phyloP scores from a whole-genome alignment of 768 basidiomycete genomes.

The Tricholoma flavovirens region DNA sequence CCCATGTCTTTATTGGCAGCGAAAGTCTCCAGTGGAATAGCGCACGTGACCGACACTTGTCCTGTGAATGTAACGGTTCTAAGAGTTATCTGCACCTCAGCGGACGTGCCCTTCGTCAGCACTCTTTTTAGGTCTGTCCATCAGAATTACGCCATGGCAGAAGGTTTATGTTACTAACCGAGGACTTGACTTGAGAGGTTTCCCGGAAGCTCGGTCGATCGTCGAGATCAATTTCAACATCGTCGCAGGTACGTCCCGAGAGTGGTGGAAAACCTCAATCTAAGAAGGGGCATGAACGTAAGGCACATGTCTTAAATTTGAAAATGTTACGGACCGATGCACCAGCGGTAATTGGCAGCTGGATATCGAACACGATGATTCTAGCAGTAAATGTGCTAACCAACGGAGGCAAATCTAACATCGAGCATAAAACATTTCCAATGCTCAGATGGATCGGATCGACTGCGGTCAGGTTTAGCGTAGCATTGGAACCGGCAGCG shows the following conservation, averaged over 20 bases:
- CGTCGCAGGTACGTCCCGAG: conserved; percentile 85
- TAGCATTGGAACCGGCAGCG: conserved; percentile 85
- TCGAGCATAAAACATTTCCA: conserved; percentile 85
- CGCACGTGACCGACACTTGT: conserved; percentile 36
- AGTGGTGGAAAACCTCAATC: conserved; percentile 96
- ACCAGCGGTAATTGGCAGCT: conserved; percentile 83
- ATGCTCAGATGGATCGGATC: conserved; percentile 84
- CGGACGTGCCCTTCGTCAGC: conserved; percentile 77
- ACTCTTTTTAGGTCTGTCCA: conserved; percentile 46
- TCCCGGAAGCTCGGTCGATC: conserved; percentile 73
- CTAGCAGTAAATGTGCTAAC: conserved; percentile 76
- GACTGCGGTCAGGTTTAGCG: conserved; percentile 73
- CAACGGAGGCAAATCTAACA: conserved; percentile 64
- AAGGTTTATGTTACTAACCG: conserved; percentile 43
- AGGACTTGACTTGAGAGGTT: conserved; percentile 71
- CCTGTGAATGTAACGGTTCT: conserved; percentile 51
- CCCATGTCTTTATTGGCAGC: conserved; percentile 94
- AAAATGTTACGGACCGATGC: conserved; percentile 59
- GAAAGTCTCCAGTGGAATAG: conserved; percentile 86
- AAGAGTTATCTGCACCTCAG: conserved; percentile 79
- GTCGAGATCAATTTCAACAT: conserved; percentile 75
- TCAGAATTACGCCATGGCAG: neutral
- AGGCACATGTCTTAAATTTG: neutral
- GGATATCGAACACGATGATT: conserved; percentile 90
- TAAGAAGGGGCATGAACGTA: conserved; percentile 18